Base-by-base conservation (phyloP, 2,329 filamentous ascomycete species). In the Drechslerella coelobrocha region DNA sequence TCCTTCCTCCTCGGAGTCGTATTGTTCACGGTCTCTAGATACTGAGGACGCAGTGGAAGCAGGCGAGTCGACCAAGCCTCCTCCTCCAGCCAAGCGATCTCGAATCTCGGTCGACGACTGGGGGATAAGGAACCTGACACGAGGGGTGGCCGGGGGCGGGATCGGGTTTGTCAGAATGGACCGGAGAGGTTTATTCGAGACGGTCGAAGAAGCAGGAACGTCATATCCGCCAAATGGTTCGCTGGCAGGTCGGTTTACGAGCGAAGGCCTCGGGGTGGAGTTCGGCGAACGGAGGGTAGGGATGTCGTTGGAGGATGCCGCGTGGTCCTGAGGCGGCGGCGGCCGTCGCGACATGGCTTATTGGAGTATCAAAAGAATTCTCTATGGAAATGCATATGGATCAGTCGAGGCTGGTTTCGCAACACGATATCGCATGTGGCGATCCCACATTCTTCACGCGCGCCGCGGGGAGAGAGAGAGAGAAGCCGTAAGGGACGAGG, bases 201-300 rank as follows among this genome's bases (percentile, higher is more conserved):
- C 45, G 14, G 66, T 71, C 3, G 66, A 63, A 7, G 66, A 54
- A 7, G 59, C 45, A 19, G 66, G 66, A 17, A 71, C 51, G 27
- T 71, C 66, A 29, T 62, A 62, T 23, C 47, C 66, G 47, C 66
- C 66, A 37, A 63, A 71, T 0, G 66, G 66, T 57, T 71, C 66
- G 45, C 66, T 71, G 53, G 47, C 37, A 2, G 63, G 31, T 34
- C 63, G 63, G 43, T 61, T 59, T 23, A 45, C 63, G 14, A 50
- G 55, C 23, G 62, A 21, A 29, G 63, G 63, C 27, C 63, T 61
- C 31, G 31, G 8, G 17, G 45, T 9, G 2, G 53, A 56, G 1
- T 10, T 34, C 7, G 51, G 51, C 12, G 50, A 39, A 27, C 31
- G 29, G 56, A 52, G 6, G n/a, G 63, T 68, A 14, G 63, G 63